Evolutionary conservation across 2,329 filamentous ascomycete genomes (phyloP), one percentile per base, ranked within the genome.

Genomic region (Ophiostoma angusticollis): DNA sequence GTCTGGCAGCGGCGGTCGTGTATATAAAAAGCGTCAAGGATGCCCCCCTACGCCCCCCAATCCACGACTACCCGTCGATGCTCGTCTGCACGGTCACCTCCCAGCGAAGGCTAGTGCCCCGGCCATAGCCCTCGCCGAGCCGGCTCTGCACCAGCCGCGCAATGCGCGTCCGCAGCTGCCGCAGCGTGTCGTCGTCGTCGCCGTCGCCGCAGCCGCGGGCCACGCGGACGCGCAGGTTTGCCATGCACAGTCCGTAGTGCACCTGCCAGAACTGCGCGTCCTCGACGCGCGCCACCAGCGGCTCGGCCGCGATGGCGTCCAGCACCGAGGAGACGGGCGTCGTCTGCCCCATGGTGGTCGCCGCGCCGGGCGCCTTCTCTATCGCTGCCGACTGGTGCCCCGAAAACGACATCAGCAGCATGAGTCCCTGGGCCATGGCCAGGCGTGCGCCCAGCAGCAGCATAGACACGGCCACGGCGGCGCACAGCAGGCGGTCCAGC

Each of bases 181-280:
- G 68, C 43, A 93, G 63, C 6, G 78, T 72, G 12, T 80, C 74
- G 45, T 91, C 84, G 45, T 91, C 84, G 31, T 82, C 78, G 45
- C 91, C 84, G 45, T 91, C 84, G 31, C 82, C 78, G 32, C 60
- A 65, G 5, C 78, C 80, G 45, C 62, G 65, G 5, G 63, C 57
- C 19, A 94, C 73, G 43, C 78, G 72, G 16, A 98, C 60, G 58
- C 85, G 93, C 48, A 98, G 58, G 55, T 93, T 95, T 8, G 91
- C 91, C 81, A 96, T 93, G 54, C 86, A 93, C 29, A 96, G 67
- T 2, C 89, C 87, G 56, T 96, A 95, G 60, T 98, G 91, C 12
- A 95, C 91, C 63, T 98, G 91, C 91, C 91, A 98, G 59, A 98
- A 94, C 54, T 86, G 79, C 2, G 87, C 89, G 53, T 95, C 87